Percentiles rank a stretch among this genome's conserved stretches.
phyloP scores from a whole-genome alignment of 768 basidiomycete species.

The Sistotremastrum niveocremeum region DNA sequence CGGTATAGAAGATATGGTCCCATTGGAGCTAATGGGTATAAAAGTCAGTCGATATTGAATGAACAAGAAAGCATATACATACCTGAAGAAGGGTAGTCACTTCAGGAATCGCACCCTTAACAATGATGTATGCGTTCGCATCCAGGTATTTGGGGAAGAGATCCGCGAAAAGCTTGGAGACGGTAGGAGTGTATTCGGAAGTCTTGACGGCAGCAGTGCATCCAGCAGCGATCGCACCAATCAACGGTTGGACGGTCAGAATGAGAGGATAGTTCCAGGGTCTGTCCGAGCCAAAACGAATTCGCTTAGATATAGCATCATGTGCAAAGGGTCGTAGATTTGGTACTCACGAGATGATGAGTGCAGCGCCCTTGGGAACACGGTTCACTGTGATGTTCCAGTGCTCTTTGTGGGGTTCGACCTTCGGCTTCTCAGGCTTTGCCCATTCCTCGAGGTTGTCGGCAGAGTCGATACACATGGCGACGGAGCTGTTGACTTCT shows the following conservation, averaged over 20 bases:
- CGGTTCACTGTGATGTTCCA: neutral
- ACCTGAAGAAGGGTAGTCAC: constrained; percentile 6
- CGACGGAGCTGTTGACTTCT: neutral
- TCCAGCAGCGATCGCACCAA: constrained; percentile 20
- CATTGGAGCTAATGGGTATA: constrained; percentile 28
- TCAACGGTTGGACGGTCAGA: constrained; percentile 5
- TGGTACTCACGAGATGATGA: constrained; percentile 1
- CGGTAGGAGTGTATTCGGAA: constrained; percentile 13
- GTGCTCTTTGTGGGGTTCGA: neutral
- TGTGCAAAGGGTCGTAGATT: no score
- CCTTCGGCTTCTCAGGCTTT: neutral
- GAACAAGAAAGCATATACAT: no score
- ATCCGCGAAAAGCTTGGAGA: constrained; percentile 10
- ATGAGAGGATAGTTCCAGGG: constrained; percentile 10
- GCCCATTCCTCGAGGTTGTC: constrained; percentile 2
- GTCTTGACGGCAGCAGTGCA: constrained; percentile 17
- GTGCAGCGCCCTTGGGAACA: neutral
- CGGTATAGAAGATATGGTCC: constrained; percentile 33
- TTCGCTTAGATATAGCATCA: no score
- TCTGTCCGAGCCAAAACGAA: neutral
- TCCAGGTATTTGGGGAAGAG: constrained; percentile 21
- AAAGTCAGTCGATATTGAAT: neutral
- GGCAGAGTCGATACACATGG: neutral
- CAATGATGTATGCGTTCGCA: constrained; percentile 9
- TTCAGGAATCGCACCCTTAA: constrained; percentile 14